These are phyloP conservation scores for Ceratocystis papillata DNA, from an alignment of 2,329 filamentous ascomycete genomes.

Conservation along the genomic window DNA sequence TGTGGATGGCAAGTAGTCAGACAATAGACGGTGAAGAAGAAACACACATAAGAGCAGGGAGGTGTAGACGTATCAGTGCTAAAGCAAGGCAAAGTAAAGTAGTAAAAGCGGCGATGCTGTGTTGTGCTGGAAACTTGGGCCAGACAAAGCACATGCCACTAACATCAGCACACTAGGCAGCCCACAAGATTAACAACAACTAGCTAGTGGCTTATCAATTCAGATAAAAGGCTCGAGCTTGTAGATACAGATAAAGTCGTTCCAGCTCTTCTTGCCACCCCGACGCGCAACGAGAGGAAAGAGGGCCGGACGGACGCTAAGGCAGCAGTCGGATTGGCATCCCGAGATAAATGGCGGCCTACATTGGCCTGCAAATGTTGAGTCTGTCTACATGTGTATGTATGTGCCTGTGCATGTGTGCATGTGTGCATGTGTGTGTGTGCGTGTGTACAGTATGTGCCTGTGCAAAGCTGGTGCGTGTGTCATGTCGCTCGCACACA, in stretches of 20 bases:
- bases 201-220: too few species aligned
- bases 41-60: background rate
- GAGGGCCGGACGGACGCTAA: slow-evolving; percentile 5
- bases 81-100: background rate
- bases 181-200: background rate
- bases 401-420: too few species aligned
- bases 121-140: slow-evolving; percentile 6
- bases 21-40: slow-evolving; percentile 9
- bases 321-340: slow-evolving; percentile 2
- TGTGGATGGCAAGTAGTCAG: background rate
- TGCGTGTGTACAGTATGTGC: background rate
- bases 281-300: background rate
- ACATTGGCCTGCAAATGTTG: background rate
- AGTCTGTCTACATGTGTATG: too few species aligned
- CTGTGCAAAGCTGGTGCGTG: slow-evolving; percentile 6
- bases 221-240: too few species aligned
- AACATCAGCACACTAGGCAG: slow-evolving; percentile 7
- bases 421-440: too few species aligned
- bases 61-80: background rate
- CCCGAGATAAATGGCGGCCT: background rate
- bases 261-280: background rate
- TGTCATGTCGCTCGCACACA: slow-evolving; percentile 2
- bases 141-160: slow-evolving; percentile 3
- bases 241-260: background rate
- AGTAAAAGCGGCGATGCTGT: background rate